Conservation (phyloP, 768 basidiomycete species). For the Termitomyces titanicus region DNA sequence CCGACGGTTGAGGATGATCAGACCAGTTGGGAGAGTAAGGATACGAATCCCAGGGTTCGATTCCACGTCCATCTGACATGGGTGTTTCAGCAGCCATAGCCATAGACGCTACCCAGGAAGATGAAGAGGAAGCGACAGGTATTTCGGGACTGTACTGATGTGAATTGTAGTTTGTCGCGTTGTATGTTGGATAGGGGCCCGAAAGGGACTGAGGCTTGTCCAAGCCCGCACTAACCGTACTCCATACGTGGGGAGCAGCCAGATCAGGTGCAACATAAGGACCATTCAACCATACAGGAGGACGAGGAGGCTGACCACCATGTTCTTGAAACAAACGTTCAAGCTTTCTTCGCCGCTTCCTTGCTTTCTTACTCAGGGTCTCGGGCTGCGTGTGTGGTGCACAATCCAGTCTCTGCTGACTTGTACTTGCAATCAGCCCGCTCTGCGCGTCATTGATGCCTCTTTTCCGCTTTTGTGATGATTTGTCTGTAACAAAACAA, state of each 20-base stretch:
- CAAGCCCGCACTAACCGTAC: background rate
- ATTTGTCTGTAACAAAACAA: background rate
- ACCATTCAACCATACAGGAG: constrained; percentile 6
- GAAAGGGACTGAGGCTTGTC: background rate
- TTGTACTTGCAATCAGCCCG: constrained; percentile 4
- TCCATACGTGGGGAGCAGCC: background rate
- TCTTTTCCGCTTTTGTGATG: constrained; percentile 14
- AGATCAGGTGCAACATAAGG: background rate
- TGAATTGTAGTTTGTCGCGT: constrained; percentile 1
- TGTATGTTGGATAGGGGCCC: constrained; percentile 13
- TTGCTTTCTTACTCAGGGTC: constrained; percentile 32
- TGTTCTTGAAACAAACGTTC: constrained; percentile 29
- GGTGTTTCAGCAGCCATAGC: constrained; percentile 28
- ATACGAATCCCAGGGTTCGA: background rate
- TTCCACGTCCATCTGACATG: background rate
- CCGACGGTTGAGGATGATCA: constrained; percentile 11
- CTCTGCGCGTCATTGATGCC: background rate
- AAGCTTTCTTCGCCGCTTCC: constrained; percentile 35
- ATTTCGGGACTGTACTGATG: constrained; percentile 7
- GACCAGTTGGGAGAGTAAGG: background rate
- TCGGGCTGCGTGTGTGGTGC: background rate
- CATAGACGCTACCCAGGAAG: constrained; percentile 42
- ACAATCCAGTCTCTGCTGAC: constrained; percentile 5
- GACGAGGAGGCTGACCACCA: constrained; percentile 15
- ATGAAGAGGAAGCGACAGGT: constrained; percentile 12